Conservation (phyloP, 2,329 filamentous ascomycete genomes). For the Fusarium floridanum region DNA sequence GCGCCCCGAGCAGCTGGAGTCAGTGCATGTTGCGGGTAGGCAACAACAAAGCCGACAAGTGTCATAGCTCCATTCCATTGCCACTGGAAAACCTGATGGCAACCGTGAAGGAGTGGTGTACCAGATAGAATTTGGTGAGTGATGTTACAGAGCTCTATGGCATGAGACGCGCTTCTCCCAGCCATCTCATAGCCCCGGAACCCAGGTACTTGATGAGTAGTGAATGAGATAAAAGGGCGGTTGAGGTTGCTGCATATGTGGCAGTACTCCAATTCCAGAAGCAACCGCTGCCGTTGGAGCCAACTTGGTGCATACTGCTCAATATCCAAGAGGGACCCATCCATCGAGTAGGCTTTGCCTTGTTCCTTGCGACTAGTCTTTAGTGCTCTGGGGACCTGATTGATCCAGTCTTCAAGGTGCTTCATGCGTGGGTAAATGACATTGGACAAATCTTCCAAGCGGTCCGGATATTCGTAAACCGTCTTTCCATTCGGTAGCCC, state of each 20-base stretch:
- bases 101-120: not conserved
- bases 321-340: not conserved
- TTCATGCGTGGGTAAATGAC: not conserved
- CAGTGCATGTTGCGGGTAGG: not conserved
- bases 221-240: not conserved
- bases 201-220: not conserved
- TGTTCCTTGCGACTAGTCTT: not conserved
- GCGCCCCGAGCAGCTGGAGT: not conserved
- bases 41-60: not conserved
- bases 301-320: not conserved
- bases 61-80: conserved; percentile 1
- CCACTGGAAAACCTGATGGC: not conserved
- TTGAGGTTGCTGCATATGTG: not conserved
- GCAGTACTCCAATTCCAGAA: not conserved
- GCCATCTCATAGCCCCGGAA: not conserved
- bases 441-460: not conserved
- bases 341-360: not conserved
- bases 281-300: not conserved
- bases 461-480: not conserved
- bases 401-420: not conserved
- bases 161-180: not conserved
- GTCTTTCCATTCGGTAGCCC: not conserved
- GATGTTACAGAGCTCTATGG: not conserved
- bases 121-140: not conserved
- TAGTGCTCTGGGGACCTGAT: not conserved